phyloP scores from a whole-genome alignment of 202 grass and related monocot species.

The Panicum virgatum region DNA sequence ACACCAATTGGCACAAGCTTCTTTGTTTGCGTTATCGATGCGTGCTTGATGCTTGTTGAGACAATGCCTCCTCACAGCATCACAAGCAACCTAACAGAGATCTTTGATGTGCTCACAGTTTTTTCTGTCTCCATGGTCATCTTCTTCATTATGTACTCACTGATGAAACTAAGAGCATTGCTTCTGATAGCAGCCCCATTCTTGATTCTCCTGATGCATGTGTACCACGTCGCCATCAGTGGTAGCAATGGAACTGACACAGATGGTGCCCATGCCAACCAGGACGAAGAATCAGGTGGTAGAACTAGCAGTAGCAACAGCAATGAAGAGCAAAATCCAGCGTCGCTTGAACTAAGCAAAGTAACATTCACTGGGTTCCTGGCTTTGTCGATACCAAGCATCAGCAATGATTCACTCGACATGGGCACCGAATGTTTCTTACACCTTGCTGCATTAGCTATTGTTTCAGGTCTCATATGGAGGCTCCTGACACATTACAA shows the following conservation, averaged over 20 bases:
- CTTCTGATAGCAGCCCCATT: not conserved
- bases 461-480: slow-evolving; percentile 23
- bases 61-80: not conserved
- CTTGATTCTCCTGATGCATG: not conserved
- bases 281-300: too few relatives aligned
- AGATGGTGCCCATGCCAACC: too few relatives aligned
- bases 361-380: slow-evolving; percentile 4
- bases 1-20: not conserved
- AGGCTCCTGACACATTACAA: slow-evolving; percentile 30
- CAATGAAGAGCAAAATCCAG: not conserved
- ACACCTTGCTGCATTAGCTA: not conserved
- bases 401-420: too few relatives aligned
- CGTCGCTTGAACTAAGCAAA: not conserved
- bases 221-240: not conserved
- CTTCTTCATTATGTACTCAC: not conserved
- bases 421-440: not conserved
- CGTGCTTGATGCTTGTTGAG: not conserved
- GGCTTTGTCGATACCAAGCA: not conserved
- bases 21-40: not conserved
- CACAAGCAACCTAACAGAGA: not conserved
- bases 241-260: too few relatives aligned
- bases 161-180: not conserved
- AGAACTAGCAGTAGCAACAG: fast-evolving
- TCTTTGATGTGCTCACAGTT: not conserved
- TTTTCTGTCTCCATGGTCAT: not conserved